Percentiles rank a stretch among this genome's conserved stretches.
Evolutionary conservation across 805 yeast genomes (phyloP).

Genomic region (Sungouiozyma ichnusensis): DNA sequence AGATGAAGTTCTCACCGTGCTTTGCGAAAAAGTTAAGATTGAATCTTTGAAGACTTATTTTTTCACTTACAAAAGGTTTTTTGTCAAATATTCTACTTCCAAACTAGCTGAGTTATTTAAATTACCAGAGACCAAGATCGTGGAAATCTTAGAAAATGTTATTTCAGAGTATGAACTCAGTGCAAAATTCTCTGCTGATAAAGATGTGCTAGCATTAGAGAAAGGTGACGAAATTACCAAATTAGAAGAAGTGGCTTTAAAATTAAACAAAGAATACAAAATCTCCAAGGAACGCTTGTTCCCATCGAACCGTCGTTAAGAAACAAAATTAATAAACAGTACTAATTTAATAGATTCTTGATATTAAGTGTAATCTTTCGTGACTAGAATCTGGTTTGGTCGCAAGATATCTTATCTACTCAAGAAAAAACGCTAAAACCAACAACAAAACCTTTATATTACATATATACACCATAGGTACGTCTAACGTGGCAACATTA

Average conservation of each 20-base stretch:
- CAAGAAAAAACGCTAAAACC: too few species aligned
- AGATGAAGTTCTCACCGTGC: constrained; percentile 57
- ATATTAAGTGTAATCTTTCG: too few species aligned
- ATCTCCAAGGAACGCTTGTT: constrained; percentile 26
- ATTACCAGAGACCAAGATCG: constrained; percentile 44
- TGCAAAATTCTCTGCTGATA: constrained; percentile 55
- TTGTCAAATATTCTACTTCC: constrained; percentile 59
- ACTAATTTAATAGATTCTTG: too few species aligned
- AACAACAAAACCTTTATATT: background rate
- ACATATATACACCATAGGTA: background rate
- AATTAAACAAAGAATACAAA: constrained; percentile 39
- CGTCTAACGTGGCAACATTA: background rate
- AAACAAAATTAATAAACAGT: background rate
- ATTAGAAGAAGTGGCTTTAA: constrained; percentile 79
- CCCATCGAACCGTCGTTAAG: constrained; percentile 16
- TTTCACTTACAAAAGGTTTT: constrained; percentile 70
- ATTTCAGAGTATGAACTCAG: constrained; percentile 65
- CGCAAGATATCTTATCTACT: too few species aligned
- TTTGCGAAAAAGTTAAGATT: constrained; percentile 67
- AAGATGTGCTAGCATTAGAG: constrained; percentile 53
- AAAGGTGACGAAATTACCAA: constrained; percentile 72
- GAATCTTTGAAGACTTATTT: constrained; percentile 92
- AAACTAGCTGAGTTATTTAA: constrained; percentile 60
- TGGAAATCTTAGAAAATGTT: constrained; percentile 60
- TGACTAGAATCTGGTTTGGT: too few species aligned